These are phyloP conservation scores for Colletotrichum shisoi DNA, from an alignment of 2,329 filamentous ascomycete species.

Conservation along the genomic window DNA sequence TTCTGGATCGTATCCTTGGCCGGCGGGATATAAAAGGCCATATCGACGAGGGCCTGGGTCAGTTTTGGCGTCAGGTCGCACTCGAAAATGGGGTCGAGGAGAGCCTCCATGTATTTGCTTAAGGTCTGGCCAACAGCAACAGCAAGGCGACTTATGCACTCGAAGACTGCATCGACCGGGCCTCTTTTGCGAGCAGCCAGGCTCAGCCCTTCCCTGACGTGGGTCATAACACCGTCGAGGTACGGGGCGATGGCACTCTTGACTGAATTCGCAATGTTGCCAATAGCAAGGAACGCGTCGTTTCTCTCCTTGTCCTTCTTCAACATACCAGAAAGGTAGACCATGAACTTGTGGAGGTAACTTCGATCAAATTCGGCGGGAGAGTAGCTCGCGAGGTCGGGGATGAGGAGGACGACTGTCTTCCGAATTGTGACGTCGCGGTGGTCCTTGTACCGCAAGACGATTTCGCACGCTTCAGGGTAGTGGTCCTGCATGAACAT, in stretches of 20 bases:
- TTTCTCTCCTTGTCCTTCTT: constrained; percentile 96
- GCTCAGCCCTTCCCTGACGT: constrained; percentile 89
- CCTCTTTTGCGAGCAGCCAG: constrained; percentile 74
- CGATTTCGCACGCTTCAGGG: constrained; percentile 88
- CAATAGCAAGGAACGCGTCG: constrained; percentile 93
- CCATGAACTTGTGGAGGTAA: constrained; percentile 96
- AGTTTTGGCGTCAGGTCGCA: constrained; percentile 93
- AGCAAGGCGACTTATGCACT: constrained; percentile 96
- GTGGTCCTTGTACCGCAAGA: constrained; percentile 91
- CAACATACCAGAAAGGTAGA: constrained; percentile 90
- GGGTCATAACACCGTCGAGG: constrained; percentile 89
- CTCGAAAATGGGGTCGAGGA: constrained; percentile 95
- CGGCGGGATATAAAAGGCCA: constrained; percentile 98
- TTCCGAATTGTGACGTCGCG: constrained; percentile 85
- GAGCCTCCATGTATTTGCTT: constrained; percentile 96
- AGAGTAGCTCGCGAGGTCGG: constrained; percentile 89
- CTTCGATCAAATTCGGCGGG: constrained; percentile 86
- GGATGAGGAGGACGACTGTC: constrained; percentile 90
- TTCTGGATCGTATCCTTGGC: constrained; percentile 94
- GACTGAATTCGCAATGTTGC: constrained; percentile 94
- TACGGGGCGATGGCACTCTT: constrained; percentile 95
- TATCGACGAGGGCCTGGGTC: constrained; percentile 94
- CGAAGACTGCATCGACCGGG: constrained; percentile 83
- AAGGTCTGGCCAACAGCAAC: constrained; percentile 94
- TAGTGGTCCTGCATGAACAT: constrained; percentile 99